These are phyloP conservation scores for Venturia aucupariae DNA, from an alignment of 2,329 filamentous ascomycete genomes.

Conservation along the genomic window DNA sequence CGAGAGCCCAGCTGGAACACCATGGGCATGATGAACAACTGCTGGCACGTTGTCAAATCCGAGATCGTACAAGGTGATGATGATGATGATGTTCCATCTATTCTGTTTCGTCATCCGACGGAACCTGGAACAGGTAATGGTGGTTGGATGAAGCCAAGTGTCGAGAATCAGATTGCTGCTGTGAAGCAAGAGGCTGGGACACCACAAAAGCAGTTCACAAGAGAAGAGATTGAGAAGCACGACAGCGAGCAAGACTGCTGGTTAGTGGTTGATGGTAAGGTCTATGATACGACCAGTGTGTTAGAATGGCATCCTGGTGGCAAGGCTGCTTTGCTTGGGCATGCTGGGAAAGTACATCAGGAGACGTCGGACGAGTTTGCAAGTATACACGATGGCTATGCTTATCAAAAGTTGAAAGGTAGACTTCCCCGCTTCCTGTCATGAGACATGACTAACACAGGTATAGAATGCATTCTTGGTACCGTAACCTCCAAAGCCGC, in stretches of 20 bases:
- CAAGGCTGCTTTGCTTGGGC: conserved; percentile 38
- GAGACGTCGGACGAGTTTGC: conserved; percentile 42
- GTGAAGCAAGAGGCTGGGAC: conserved; percentile 36
- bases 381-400: conserved; percentile 43
- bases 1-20: conserved; percentile 39
- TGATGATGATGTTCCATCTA: conserved; percentile 24
- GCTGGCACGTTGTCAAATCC: conserved; percentile 38
- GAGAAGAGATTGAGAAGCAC: conserved; percentile 46
- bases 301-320: conserved; percentile 43
- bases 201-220: conserved; percentile 43
- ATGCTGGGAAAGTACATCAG: conserved; percentile 41
- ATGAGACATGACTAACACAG: not conserved
- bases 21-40: conserved; percentile 49
- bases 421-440: conserved; percentile 21
- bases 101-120: conserved; percentile 39
- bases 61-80: conserved; percentile 29
- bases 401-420: conserved; percentile 38
- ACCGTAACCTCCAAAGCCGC: conserved; percentile 40
- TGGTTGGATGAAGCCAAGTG: conserved; percentile 44
- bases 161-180: conserved; percentile 36
- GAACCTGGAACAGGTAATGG: conserved; percentile 35
- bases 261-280: conserved; percentile 44
- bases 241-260: conserved; percentile 40
- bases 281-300: conserved; percentile 42
- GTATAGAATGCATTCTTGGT: conserved; percentile 41